Evolutionary conservation across 73 alveolate species (phyloP).

Genomic region (Tetrahymena elliotti): DNA sequence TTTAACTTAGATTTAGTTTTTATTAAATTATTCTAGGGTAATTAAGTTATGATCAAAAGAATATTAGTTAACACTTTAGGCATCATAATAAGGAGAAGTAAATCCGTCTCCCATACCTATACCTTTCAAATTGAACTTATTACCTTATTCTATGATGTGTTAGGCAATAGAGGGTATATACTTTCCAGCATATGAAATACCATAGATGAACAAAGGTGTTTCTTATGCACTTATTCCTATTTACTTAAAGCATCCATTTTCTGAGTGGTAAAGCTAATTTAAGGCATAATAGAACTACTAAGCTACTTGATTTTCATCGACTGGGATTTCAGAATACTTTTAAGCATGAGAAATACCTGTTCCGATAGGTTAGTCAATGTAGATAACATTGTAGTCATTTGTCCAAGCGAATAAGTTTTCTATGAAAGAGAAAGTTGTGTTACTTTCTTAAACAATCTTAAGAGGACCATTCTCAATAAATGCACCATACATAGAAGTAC

Average conservation of each 20-base stretch:
- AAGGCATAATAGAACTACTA: slow-evolving; percentile 3
- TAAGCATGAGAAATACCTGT: slow-evolving; percentile 7
- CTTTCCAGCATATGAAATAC: slow-evolving; percentile 94
- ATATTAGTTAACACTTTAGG: not conserved
- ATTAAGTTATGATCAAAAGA: not conserved
- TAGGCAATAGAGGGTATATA: slow-evolving; percentile 69
- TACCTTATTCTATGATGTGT: not conserved
- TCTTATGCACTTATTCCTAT: not conserved
- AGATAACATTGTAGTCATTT: slow-evolving; percentile 7
- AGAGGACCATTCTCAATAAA: slow-evolving; percentile 28
- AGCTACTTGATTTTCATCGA: not conserved
- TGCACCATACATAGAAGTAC: slow-evolving; percentile 26
- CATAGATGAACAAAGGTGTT: slow-evolving; percentile 63
- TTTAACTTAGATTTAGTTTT: not conserved
- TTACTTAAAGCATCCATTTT: slow-evolving; percentile 3
- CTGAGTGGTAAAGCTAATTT: not conserved
- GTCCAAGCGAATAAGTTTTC: slow-evolving; percentile 11
- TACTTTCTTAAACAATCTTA: not conserved
- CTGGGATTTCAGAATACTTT: not conserved
- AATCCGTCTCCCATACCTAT: not conserved
- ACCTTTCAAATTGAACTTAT: not conserved
- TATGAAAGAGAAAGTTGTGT: not conserved
- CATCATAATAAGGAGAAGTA: not conserved
- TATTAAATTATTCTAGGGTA: not conserved
- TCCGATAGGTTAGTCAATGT: slow-evolving; percentile 27